These are phyloP conservation scores for Cyanodermella asteris DNA, from an alignment of 2,329 filamentous ascomycete genomes.

Conservation along the genomic window DNA sequence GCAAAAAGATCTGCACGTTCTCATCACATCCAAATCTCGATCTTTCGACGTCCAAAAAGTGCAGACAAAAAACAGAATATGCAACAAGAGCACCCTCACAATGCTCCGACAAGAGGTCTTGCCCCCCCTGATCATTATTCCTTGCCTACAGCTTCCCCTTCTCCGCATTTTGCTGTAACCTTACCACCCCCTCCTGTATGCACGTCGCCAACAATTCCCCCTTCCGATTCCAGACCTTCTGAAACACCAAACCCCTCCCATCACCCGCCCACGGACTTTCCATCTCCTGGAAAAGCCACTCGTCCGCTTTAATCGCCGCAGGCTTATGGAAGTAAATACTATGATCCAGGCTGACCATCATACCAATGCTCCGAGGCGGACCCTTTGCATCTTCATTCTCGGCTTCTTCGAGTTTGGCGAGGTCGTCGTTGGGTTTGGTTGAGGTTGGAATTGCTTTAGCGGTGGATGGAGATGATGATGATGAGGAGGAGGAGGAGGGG, in stretches of 20 bases:
- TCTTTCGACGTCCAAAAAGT: no score
- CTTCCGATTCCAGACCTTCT: conserved; percentile 27
- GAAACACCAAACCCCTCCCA: conserved; percentile 24
- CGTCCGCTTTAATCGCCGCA: conserved; percentile 24
- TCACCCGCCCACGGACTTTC: conserved; percentile 29
- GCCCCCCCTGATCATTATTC: neutral
- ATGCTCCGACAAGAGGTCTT: no score
- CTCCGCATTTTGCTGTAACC: conserved; percentile 20
- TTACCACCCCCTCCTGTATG: conserved; percentile 26
- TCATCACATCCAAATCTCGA: no score
- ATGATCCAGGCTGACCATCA: conserved; percentile 30
- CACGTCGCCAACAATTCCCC: conserved; percentile 27
- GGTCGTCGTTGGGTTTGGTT: conserved; percentile 17
- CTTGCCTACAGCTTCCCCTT: conserved; percentile 6
- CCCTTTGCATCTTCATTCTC: conserved; percentile 1
- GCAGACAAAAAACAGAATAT: no score
- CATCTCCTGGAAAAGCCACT: conserved; percentile 29
- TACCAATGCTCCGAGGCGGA: conserved; percentile 15
- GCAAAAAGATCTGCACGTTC: no score
- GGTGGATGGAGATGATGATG: neutral
- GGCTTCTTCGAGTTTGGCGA: conserved; percentile 12
- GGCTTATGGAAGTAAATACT: conserved; percentile 30
- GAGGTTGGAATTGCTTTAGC: conserved; percentile 18
- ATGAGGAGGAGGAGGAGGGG: conserved; percentile 1
- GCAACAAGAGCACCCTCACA: no score